These are phyloP conservation scores for Exophiala sp. DNA, from an alignment of 2,329 filamentous ascomycete genomes.

Conservation along the genomic window DNA sequence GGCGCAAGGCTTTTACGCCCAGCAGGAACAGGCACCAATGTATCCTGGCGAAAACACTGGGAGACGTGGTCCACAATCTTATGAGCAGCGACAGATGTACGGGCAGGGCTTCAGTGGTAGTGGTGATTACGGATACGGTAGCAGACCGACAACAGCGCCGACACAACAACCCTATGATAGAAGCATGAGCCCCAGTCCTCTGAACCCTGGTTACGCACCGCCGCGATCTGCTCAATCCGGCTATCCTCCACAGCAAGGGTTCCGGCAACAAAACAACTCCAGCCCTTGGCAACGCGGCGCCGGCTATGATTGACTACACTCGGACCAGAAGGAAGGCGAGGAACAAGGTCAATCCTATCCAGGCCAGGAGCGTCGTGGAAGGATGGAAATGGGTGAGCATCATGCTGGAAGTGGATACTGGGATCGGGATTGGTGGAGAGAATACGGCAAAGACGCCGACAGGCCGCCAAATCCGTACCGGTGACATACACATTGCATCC, in stretches of 20 bases:
- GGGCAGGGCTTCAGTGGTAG: slow-evolving; percentile 28
- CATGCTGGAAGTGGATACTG: slow-evolving; percentile 26
- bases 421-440: slow-evolving; percentile 29
- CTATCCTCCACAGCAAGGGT: slow-evolving; percentile 32
- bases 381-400: slow-evolving; percentile 19
- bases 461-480: not conserved
- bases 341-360: slow-evolving; percentile 4
- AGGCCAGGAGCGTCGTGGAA: slow-evolving; percentile 14
- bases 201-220: slow-evolving; percentile 17
- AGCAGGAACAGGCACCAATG: slow-evolving; percentile 28
- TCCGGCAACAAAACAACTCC: slow-evolving; percentile 46
- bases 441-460: slow-evolving; percentile 13
- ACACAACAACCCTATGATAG: slow-evolving; percentile 31
- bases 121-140: slow-evolving; percentile 21
- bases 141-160: slow-evolving; percentile 27
- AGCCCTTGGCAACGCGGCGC: slow-evolving; percentile 62
- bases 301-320: slow-evolving; percentile 54
- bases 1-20: not conserved
- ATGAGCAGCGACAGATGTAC: slow-evolving; percentile 24
- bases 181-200: slow-evolving; percentile 27
- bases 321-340: slow-evolving; percentile 17
- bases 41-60: slow-evolving; percentile 41
- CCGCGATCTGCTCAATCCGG: slow-evolving; percentile 24
- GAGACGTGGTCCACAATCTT: slow-evolving; percentile 35
- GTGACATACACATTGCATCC: not conserved